These are phyloP conservation scores for Erigeron philadelphicus DNA, from an alignment of 140 eudicot species.

Conservation along the genomic window DNA sequence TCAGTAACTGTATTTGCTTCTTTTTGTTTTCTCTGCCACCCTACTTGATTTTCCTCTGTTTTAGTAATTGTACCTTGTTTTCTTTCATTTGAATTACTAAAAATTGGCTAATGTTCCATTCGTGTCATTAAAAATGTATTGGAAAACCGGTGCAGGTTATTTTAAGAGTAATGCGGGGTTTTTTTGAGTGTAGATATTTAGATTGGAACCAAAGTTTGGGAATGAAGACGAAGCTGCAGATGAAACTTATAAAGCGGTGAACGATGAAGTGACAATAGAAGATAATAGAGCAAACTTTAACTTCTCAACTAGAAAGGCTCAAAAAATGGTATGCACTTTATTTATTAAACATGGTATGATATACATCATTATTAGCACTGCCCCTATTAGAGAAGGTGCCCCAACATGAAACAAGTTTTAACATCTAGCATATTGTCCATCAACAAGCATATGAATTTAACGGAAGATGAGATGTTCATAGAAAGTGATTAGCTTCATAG, in stretches of 20 bases:
- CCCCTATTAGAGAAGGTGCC: no score
- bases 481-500: background rate
- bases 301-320: constrained; percentile 35
- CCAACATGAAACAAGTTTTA: background rate
- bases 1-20: no score
- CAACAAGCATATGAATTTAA: background rate
- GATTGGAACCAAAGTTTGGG: constrained; percentile 60
- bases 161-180: constrained; percentile 1
- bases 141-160: background rate
- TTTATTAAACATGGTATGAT: background rate
- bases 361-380: background rate
- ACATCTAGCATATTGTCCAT: background rate
- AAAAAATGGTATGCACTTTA: constrained; percentile 26
- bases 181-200: constrained; percentile 43
- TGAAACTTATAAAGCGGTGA: constrained; percentile 21
- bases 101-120: background rate
- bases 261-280: constrained; percentile 28
- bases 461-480: background rate
- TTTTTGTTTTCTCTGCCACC: no score
- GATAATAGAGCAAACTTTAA: constrained; percentile 28
- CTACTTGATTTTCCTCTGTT: no score
- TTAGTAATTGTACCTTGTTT: no score
- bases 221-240: constrained; percentile 26
- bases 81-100: no score
- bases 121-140: background rate